Conservation (phyloP, 2,329 filamentous ascomycete species). For the Nemania diffusa region DNA sequence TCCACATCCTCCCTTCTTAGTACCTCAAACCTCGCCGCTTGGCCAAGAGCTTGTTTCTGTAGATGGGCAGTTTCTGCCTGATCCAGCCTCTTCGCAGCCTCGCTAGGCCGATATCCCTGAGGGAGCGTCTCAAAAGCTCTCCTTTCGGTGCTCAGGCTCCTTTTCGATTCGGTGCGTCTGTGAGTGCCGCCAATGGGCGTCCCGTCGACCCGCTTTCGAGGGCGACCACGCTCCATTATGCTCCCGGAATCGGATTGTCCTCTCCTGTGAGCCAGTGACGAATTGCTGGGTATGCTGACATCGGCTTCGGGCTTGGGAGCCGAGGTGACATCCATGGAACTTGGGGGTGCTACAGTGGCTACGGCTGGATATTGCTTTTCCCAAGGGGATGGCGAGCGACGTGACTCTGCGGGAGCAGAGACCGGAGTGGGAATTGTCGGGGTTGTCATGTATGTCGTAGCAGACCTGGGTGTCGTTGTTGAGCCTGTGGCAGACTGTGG, state of each 20-base stretch:
- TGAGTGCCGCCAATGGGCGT: conserved; percentile 51
- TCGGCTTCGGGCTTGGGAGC: conserved; percentile 50
- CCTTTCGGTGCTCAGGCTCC: conserved; percentile 62
- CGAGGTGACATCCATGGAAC: conserved; percentile 41
- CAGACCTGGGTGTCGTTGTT: conserved; percentile 57
- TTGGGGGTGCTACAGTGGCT: conserved; percentile 44
- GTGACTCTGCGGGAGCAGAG: conserved; percentile 60
- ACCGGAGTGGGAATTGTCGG: conserved; percentile 60
- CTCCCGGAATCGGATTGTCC: conserved; percentile 67
- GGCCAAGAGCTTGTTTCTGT: conserved; percentile 69
- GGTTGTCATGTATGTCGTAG: conserved; percentile 56
- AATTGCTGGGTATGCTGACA: conserved; percentile 31
- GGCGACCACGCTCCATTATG: conserved; percentile 71
- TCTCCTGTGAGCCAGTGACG: conserved; percentile 57
- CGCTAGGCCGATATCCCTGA: conserved; percentile 63
- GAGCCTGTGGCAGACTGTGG: conserved; percentile 57
- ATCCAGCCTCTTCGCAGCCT: conserved; percentile 62
- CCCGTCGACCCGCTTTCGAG: conserved; percentile 63
- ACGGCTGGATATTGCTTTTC: conserved; percentile 49
- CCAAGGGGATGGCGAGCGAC: conserved; percentile 58
- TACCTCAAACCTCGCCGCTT: conserved; percentile 73
- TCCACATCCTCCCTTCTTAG: conserved; percentile 71
- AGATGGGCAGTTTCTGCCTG: conserved; percentile 61
- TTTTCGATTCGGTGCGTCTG: conserved; percentile 56
- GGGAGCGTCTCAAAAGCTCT: conserved; percentile 71